These are phyloP conservation scores for Brassica hybrid DNA, from an alignment of 441 rosid genomes.

Conservation along the genomic window DNA sequence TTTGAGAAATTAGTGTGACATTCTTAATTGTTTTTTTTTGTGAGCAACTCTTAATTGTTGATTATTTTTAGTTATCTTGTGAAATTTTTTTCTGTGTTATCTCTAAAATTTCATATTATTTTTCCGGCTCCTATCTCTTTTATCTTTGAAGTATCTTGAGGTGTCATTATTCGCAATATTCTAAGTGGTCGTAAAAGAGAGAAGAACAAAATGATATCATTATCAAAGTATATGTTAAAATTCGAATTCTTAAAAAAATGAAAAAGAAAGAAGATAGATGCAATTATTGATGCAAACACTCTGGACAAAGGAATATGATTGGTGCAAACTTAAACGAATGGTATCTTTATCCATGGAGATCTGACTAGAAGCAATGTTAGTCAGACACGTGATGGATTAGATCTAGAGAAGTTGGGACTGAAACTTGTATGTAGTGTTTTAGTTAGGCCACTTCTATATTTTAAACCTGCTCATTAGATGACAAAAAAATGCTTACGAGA, in stretches of 20 bases:
- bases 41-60: neutral
- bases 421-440: neutral
- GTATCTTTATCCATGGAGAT: conserved; percentile 26
- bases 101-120: neutral
- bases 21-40: neutral
- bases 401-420: neutral
- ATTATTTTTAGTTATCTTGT: neutral
- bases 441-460: neutral
- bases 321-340: conserved; percentile 16
- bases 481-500: neutral
- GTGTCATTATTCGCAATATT: conserved; percentile 15
- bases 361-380: neutral
- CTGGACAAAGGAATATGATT: conserved; percentile 5
- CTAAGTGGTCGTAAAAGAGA: neutral
- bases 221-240: conserved; percentile 20
- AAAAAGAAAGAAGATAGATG: neutral
- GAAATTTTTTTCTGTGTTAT: neutral
- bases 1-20: neutral
- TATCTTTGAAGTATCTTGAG: no score
- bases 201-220: conserved; percentile 16
- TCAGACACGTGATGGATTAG: conserved; percentile 8
- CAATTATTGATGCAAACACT: conserved; percentile 31
- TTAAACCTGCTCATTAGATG: neutral
- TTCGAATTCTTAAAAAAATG: conserved; percentile 20
- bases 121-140: neutral